These are phyloP conservation scores for Austroboletus novae-zelandiae DNA, from an alignment of 1,284 basidiomycete genomes.

Conservation along the genomic window DNA sequence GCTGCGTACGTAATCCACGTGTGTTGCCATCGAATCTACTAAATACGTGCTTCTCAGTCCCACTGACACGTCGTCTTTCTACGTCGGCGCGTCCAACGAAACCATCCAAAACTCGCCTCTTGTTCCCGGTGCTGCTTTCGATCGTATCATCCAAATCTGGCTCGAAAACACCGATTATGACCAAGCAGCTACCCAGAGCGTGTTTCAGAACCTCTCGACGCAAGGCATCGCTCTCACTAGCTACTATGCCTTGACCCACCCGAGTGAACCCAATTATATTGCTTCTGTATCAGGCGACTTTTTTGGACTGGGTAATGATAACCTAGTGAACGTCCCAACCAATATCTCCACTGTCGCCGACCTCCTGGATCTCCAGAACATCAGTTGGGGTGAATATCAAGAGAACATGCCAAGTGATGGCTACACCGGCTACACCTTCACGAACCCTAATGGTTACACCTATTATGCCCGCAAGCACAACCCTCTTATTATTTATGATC, in stretches of 20 bases:
- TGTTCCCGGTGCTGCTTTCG: conserved; percentile 44
- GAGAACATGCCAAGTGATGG: conserved; percentile 62
- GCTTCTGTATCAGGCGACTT: conserved; percentile 54
- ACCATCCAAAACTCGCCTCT: conserved; percentile 20
- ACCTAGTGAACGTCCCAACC: conserved; percentile 32
- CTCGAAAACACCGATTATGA: conserved; percentile 56
- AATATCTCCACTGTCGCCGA: conserved; percentile 63
- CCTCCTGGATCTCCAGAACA: conserved; percentile 56
- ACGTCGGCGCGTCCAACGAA: conserved; percentile 24
- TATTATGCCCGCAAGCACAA: conserved; percentile 63
- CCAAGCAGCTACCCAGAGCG: conserved; percentile 30
- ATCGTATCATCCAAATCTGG: conserved; percentile 53
- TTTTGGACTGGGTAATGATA: conserved; percentile 53
- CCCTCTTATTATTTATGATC: conserved; percentile 53
- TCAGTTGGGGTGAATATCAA: conserved; percentile 56
- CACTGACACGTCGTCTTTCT: conserved; percentile 26
- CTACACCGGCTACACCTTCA: conserved; percentile 47
- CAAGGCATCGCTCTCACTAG: conserved; percentile 52
- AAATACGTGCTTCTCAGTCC: conserved; percentile 12
- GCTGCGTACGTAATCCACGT: conserved; percentile 20
- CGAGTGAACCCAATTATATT: conserved; percentile 64
- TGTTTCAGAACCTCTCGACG: conserved; percentile 48
- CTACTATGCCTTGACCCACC: conserved; percentile 60
- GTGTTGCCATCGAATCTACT: neutral
- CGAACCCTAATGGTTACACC: conserved; percentile 41